Conservation (phyloP, 2,329 filamentous ascomycete species). For the Dactylellina cionopaga region DNA sequence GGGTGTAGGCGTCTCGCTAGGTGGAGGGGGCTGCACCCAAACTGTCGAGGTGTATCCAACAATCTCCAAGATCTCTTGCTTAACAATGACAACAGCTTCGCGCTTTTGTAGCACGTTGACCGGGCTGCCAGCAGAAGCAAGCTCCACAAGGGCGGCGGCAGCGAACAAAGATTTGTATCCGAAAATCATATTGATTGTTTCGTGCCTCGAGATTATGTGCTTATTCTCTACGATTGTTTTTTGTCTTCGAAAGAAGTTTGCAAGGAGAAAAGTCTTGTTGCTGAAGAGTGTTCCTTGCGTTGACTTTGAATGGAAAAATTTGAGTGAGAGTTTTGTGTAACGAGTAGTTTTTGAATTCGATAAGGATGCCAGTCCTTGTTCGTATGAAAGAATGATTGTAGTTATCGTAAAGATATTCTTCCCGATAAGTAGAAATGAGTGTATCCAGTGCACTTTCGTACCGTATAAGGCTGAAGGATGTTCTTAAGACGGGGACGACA, state of each 20-base stretch:
- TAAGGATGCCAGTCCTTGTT: constrained; percentile 40
- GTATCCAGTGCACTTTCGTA: constrained; percentile 29
- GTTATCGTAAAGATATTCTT: constrained; percentile 28
- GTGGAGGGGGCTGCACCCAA: constrained; percentile 49
- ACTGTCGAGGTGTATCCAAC: constrained; percentile 48
- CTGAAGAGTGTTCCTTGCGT: neutral
- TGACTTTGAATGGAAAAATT: neutral
- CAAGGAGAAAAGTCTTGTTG: neutral
- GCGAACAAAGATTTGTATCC: constrained; percentile 32
- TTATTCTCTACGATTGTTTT: neutral
- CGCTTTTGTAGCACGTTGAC: constrained; percentile 38
- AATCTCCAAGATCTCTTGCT: constrained; percentile 47
- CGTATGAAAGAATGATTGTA: constrained; percentile 1
- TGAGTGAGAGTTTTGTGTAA: constrained; percentile 34
- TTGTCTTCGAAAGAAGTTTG: neutral
- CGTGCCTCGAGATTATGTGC: no score
- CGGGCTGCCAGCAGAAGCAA: constrained; percentile 24
- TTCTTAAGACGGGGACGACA: constrained; percentile 15
- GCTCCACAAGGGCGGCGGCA: constrained; percentile 28
- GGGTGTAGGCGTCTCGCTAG: constrained; percentile 31
- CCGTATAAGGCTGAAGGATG: constrained; percentile 9
- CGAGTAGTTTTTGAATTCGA: constrained; percentile 5
- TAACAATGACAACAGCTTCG: constrained; percentile 47
- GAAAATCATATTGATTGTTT: constrained; percentile 40
- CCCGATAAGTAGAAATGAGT: constrained; percentile 29